Conservation (phyloP, 225 moss, liverwort and hornwort genomes). For the Anthoceros angustus region DNA sequence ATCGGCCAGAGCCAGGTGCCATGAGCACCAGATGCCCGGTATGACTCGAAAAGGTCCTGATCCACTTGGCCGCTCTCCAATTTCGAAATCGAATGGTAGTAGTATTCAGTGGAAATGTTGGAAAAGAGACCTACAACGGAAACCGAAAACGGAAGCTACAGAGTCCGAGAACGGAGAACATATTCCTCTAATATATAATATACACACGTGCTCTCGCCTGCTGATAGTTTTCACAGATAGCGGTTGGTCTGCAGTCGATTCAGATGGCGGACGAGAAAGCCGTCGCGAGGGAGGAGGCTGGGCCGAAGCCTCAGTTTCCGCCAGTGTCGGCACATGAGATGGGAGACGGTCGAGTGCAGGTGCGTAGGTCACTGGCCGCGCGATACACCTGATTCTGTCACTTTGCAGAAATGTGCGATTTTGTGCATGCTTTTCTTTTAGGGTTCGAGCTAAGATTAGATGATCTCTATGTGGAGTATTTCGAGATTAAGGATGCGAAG, state of each 20-base stretch:
- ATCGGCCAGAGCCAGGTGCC: no score
- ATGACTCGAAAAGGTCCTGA: no score
- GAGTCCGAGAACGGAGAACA: no score
- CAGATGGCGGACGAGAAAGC: background rate
- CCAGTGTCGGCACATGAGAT: constrained; percentile 77
- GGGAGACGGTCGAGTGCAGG: constrained; percentile 66
- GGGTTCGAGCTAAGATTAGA: constrained; percentile 78
- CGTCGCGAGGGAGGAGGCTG: constrained; percentile 14
- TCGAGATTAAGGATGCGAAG: constrained; percentile 96
- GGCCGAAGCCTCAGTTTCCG: constrained; percentile 47
- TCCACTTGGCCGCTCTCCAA: no score
- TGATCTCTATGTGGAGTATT: constrained; percentile 80
- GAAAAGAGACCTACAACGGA: no score
- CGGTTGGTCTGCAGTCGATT: background rate
- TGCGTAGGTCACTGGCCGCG: constrained; percentile 66
- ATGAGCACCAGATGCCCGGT: no score
- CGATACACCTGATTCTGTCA: constrained; percentile 61
- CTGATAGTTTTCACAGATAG: no score
- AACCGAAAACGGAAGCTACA: no score
- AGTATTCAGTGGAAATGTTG: no score
- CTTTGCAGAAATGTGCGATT: constrained; percentile 93
- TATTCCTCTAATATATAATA: no score
- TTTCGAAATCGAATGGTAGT: no score
- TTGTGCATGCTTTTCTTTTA: constrained; percentile 64
- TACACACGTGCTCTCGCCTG: no score